These are phyloP conservation scores for Exophiala alcalophila DNA, from an alignment of 2,329 filamentous ascomycete species.

Conservation along the genomic window DNA sequence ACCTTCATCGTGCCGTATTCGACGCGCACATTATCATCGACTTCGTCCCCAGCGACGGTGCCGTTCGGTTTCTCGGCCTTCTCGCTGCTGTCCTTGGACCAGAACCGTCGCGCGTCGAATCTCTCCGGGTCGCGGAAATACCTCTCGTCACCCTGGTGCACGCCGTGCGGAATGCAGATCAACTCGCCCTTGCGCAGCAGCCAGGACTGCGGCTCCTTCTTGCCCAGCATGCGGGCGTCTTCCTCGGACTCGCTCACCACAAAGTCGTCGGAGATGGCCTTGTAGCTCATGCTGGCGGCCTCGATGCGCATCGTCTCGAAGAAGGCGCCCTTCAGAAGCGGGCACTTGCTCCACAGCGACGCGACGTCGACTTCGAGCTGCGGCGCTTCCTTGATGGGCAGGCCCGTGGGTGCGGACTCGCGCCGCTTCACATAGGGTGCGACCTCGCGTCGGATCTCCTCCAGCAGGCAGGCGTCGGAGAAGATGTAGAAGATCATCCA, in stretches of 20 bases:
- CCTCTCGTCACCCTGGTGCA: conserved; percentile 42
- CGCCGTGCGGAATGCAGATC: conserved; percentile 45
- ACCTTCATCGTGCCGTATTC: conserved; percentile 47
- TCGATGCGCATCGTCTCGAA: conserved; percentile 48
- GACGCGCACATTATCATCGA: conserved; percentile 29
- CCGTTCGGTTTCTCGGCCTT: conserved; percentile 36
- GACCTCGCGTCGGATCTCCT: conserved; percentile 47
- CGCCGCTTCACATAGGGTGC: conserved; percentile 41
- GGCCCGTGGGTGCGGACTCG: conserved; percentile 38
- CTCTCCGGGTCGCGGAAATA: conserved; percentile 37
- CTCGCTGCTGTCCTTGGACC: conserved; percentile 36
- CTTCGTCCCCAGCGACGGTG: conserved; percentile 34
- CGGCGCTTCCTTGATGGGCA: conserved; percentile 45
- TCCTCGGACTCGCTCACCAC: conserved; percentile 39
- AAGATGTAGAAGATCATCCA: conserved; percentile 51
- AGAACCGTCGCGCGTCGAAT: conserved; percentile 47
- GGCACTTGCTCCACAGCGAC: conserved; percentile 44
- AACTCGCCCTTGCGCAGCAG: conserved; percentile 43
- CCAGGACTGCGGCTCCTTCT: conserved; percentile 38
- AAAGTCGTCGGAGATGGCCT: conserved; percentile 40
- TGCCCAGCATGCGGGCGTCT: conserved; percentile 37
- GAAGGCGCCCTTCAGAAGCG: conserved; percentile 46
- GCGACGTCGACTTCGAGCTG: conserved; percentile 43
- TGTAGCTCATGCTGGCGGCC: conserved; percentile 43
- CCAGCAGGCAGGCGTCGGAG: conserved; percentile 40